Evolutionary conservation across 169 alveolate genomes (phyloP), one percentile per base, ranked within the genome.

Genomic region (Theileria annulata): DNA sequence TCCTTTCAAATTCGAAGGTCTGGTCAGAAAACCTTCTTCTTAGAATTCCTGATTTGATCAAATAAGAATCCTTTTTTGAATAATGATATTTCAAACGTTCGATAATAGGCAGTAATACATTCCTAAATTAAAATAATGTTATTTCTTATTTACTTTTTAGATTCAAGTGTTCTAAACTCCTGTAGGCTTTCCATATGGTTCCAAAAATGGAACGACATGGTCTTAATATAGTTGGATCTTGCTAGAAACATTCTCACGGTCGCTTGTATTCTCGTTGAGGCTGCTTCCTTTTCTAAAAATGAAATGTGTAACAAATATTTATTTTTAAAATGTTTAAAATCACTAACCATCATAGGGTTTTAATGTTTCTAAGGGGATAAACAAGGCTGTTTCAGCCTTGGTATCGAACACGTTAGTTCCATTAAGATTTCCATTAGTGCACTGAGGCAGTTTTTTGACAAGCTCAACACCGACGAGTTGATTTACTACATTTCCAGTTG

Each of bases 141-240:
- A 8, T 21, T 21, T 49, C 25, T 27, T 35, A 70, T 27, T 12
- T 70, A 81, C 88, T 78, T 68, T 75, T 81, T 76, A 37, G 75
- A 73, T 25, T 73, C 75, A 33, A 83, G 72, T n/a, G 86, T 83
- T 48, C 86, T 75, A 31, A 72, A 80, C 63, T 83, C 90, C 62
- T 83, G 90, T 9, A 76, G 71, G 72, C 37, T 83, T 69, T 83
- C 90, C 90, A 83, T 75, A 60, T 83, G 86, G 49, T 83, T 78
- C 90, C 85, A 76, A 82, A 83, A 83, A 10, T 35, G 59, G 82
- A 83, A 75, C 25, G 90, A 74, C 79, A 77, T 28, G 49, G 54
- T 81, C 81, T 76, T 75, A 10, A 75, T 35, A 60, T 64, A 83
- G 68, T 66, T 76, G n/a, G 71, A 48, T 66, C 81, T 83, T 66